These are phyloP conservation scores for Thermomucor indicae-seudaticae DNA, from an alignment of 371 early-diverging fungal genomes.

Conservation along the genomic window DNA sequence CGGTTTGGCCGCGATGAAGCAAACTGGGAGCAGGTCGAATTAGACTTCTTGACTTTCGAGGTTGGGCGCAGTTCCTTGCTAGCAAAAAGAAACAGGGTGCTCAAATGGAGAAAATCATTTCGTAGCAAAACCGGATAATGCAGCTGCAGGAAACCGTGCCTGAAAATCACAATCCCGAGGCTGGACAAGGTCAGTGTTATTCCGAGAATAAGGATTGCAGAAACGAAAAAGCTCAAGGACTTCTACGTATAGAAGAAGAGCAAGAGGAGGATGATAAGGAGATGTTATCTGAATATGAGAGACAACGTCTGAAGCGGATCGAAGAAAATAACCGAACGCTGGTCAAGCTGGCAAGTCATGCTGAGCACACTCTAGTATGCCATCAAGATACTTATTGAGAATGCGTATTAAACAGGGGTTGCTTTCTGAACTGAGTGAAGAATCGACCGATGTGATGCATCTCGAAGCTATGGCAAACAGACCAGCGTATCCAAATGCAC, in stretches of 20 bases:
- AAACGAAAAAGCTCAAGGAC: too few species aligned
- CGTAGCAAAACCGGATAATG: too few species aligned
- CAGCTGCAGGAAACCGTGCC: too few species aligned
- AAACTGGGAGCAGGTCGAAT: conserved; percentile 73
- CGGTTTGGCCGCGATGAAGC: conserved; percentile 79
- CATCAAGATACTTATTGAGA: neutral
- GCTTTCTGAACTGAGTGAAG: conserved; percentile 76
- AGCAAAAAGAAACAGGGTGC: too few species aligned
- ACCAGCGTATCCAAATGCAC: conserved; percentile 24
- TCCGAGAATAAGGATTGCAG: too few species aligned
- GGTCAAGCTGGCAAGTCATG: conserved; percentile 48
- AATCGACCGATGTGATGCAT: conserved; percentile 70
- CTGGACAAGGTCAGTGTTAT: too few species aligned
- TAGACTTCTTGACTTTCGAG: conserved; percentile 42
- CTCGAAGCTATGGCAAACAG: conserved; percentile 59
- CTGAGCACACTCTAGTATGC: neutral
- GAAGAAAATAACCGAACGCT: conserved; percentile 64
- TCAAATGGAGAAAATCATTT: too few species aligned
- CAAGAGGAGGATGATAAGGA: conserved; percentile 20
- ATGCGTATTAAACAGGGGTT: conserved; percentile 48
- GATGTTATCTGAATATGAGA: conserved; percentile 55
- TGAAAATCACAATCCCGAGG: too few species aligned
- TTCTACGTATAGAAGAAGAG: neutral
- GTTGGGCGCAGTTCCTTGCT: too few species aligned
- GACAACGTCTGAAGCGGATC: conserved; percentile 57